Conservation (phyloP, 1,284 basidiomycete species). For the Leccinum cinnamomeum region DNA sequence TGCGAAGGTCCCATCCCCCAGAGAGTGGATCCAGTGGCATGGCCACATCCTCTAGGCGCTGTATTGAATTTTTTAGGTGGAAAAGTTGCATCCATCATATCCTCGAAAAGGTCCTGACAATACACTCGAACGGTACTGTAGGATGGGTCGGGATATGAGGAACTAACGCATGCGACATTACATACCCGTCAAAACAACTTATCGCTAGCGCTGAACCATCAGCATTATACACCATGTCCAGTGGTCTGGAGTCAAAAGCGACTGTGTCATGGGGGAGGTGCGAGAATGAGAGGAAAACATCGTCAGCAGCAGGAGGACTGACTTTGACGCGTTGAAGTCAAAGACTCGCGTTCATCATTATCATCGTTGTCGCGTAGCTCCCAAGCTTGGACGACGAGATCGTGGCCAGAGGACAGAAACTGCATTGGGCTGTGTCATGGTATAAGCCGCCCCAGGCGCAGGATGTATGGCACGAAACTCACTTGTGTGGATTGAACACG, state of each 20-base stretch:
- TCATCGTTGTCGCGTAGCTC: slow-evolving; percentile 25
- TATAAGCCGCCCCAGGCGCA: neutral
- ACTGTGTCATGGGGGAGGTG: slow-evolving; percentile 21
- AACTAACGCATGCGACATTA: neutral
- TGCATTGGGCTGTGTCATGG: slow-evolving; percentile 26
- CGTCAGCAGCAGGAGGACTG: slow-evolving; percentile 5
- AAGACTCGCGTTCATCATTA: slow-evolving; percentile 7
- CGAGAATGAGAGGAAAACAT: neutral
- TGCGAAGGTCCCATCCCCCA: slow-evolving; percentile 52
- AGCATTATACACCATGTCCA: slow-evolving; percentile 33
- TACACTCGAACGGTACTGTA: slow-evolving; percentile 21
- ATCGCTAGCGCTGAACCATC: slow-evolving; percentile 30
- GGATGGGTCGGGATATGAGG: slow-evolving; percentile 1
- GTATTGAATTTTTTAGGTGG: slow-evolving; percentile 13
- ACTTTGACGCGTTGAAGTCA: slow-evolving; percentile 20
- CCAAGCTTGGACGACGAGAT: slow-evolving; percentile 30
- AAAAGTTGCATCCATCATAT: slow-evolving; percentile 18
- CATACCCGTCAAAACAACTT: slow-evolving; percentile 37
- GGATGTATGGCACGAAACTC: slow-evolving; percentile 3
- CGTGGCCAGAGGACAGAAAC: slow-evolving; percentile 34
- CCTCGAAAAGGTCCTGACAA: slow-evolving; percentile 29
- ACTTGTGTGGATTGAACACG: slow-evolving; percentile 37
- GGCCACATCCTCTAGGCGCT: slow-evolving; percentile 26
- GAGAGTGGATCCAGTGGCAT: slow-evolving; percentile 46
- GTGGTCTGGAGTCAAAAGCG: slow-evolving; percentile 25